Evolutionary conservation across 768 basidiomycete genomes (phyloP).

Genomic region (Pisolithus orientalis): DNA sequence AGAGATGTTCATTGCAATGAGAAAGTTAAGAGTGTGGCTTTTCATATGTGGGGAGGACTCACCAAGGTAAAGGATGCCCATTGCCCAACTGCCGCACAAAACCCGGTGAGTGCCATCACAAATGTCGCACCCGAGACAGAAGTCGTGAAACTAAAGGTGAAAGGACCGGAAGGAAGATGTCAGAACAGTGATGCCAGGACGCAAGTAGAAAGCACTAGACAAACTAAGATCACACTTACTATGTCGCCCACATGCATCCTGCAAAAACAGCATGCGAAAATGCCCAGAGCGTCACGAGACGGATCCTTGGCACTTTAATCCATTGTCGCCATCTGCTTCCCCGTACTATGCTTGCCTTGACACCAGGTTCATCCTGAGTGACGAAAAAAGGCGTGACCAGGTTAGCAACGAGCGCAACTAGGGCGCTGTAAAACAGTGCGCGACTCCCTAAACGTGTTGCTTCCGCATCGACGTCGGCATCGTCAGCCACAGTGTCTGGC

Average conservation of each 20-base stretch:
- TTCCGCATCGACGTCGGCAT: slow-evolving; percentile 46
- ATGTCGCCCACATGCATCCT: slow-evolving; percentile 66
- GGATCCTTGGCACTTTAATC: slow-evolving; percentile 29
- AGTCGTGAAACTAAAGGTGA: slow-evolving; percentile 52
- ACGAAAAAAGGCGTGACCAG: slow-evolving; percentile 30
- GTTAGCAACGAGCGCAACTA: slow-evolving; percentile 63
- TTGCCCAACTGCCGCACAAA: slow-evolving; percentile 88
- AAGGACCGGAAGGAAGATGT: slow-evolving; percentile 6
- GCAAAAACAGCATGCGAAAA: slow-evolving; percentile 65
- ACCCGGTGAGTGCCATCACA: slow-evolving; percentile 74
- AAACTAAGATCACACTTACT: slow-evolving; percentile 43
- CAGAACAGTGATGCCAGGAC: slow-evolving; percentile 8
- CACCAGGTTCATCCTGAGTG: slow-evolving; percentile 11
- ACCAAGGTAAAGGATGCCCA: slow-evolving; percentile 94
- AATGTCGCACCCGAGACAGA: slow-evolving; percentile 66
- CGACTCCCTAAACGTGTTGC: slow-evolving; percentile 80
- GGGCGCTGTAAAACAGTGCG: slow-evolving; percentile 72
- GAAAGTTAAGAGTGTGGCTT: not conserved
- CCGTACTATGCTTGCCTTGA: not conserved
- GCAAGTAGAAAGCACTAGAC: not conserved
- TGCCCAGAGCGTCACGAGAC: slow-evolving; percentile 69
- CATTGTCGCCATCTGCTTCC: not conserved
- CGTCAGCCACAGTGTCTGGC: slow-evolving; percentile 16
- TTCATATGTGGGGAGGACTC: slow-evolving; percentile 16
- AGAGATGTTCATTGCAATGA: not conserved